A percentile compares a stretch with the other conserved stretches of the same genome.
Conservation (phyloP, 345 rosid species). For the Acer yangbiense region DNA sequence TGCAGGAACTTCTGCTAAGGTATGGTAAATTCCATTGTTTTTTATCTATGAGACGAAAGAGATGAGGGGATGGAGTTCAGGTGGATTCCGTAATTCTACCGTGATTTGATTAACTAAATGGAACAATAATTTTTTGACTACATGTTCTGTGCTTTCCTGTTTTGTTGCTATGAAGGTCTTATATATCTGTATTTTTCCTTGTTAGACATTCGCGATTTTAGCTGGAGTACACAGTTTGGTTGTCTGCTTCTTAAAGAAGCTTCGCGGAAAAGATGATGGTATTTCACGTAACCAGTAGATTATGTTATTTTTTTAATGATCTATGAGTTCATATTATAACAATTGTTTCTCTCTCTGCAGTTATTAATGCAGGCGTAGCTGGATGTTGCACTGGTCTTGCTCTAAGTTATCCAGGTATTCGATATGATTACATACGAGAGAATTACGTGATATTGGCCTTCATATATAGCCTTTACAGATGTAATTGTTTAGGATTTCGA, state of each 20-base stretch:
- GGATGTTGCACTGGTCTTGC: slow-evolving; percentile 93
- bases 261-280: slow-evolving; percentile 98
- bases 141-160: background rate
- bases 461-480: no score
- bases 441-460: background rate
- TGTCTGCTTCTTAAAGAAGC: slow-evolving; percentile 67
- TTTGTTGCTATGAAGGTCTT: background rate
- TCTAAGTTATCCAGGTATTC: slow-evolving; percentile 78
- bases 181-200: slow-evolving; percentile 9
- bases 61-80: background rate
- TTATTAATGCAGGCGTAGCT: slow-evolving; percentile 84
- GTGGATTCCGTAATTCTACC: background rate
- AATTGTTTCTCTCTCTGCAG: slow-evolving; percentile 43
- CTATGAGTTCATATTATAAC: background rate
- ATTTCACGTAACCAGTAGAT: slow-evolving; percentile 17
- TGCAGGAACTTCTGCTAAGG: slow-evolving; percentile 93
- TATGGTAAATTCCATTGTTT: slow-evolving; percentile 21
- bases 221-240: slow-evolving; percentile 79
- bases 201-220: slow-evolving; percentile 67
- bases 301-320: background rate
- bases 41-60: background rate
- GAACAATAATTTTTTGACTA: background rate
- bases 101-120: background rate
- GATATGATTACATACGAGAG: background rate
- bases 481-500: background rate